Evolutionary conservation across 345 rosid species (phyloP).

Genomic region (Camelina laxa): DNA sequence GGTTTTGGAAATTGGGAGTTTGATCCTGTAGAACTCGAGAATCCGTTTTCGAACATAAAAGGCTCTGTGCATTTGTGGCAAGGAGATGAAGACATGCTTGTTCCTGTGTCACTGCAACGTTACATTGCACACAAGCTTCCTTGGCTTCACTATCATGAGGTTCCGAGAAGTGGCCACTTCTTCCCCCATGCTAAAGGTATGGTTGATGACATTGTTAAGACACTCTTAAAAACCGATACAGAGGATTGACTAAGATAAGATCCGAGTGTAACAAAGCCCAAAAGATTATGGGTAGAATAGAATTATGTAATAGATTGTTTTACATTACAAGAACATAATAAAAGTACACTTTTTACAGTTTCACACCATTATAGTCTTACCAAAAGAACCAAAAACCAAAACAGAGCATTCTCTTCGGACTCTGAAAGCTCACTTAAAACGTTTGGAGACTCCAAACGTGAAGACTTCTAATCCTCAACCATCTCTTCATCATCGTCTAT

Average conservation of each 20-base stretch:
- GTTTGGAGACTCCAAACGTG: neutral
- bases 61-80: conserved; percentile 79
- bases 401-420: conserved; percentile 12
- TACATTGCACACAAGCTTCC: conserved; percentile 63
- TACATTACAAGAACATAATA: neutral
- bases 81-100: conserved; percentile 67
- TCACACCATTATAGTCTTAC: conserved; percentile 6
- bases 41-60: conserved; percentile 57
- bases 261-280: neutral
- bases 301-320: neutral
- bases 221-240: conserved; percentile 43
- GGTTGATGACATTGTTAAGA: conserved; percentile 55
- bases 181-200: conserved; percentile 38
- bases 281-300: neutral
- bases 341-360: neutral
- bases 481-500: conserved; percentile 65
- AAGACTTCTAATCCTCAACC: conserved; percentile 39
- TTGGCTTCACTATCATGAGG: conserved; percentile 74
- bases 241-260: neutral
- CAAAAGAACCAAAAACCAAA: neutral
- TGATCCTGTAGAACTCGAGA: conserved; percentile 58
- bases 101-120: conserved; percentile 53
- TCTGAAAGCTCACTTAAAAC: neutral
- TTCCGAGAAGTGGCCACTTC: conserved; percentile 62
- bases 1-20: conserved; percentile 76